These are phyloP conservation scores for Chaetomium cochliodes DNA, from an alignment of 495 filamentous ascomycete genomes.

Conservation along the genomic window DNA sequence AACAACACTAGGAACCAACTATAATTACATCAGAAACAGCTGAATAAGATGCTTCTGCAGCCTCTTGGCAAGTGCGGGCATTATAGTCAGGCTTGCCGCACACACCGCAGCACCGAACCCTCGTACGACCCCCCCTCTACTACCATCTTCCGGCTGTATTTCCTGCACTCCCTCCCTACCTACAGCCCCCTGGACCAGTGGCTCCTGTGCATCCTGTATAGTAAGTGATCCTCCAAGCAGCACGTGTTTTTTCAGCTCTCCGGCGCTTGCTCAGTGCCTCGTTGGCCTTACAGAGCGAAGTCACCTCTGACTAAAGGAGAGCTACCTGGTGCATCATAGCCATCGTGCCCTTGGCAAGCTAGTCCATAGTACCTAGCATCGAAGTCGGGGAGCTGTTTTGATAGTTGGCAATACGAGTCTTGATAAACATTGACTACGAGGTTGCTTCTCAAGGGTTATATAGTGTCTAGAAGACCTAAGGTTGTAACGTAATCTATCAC, in stretches of 20 bases:
- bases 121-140: slow-evolving; percentile 16
- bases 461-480: slow-evolving; percentile 12
- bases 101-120: slow-evolving; percentile 21
- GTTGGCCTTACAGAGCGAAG: too few relatives aligned
- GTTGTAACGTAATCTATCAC: too few relatives aligned
- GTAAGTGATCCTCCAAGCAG: slow-evolving; percentile 20
- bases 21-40: background rate
- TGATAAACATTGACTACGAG: slow-evolving; percentile 13
- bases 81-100: slow-evolving; percentile 19
- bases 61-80: too few relatives aligned
- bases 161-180: slow-evolving; percentile 15
- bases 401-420: slow-evolving; percentile 15
- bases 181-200: slow-evolving; percentile 10
- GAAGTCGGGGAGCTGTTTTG: slow-evolving; percentile 14
- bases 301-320: too few relatives aligned
- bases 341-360: slow-evolving; percentile 14
- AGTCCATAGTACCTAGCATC: slow-evolving; percentile 13
- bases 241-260: slow-evolving; percentile 19
- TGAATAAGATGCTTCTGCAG: too few relatives aligned
- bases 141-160: slow-evolving; percentile 9
- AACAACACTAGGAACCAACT: background rate
- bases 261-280: slow-evolving; percentile 18
- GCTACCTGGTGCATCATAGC: slow-evolving; percentile 15
- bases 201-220: slow-evolving; percentile 15
- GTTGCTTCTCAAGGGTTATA: background rate